These are phyloP conservation scores for Bruguiera sexangula DNA, from an alignment of 345 rosid species.

Conservation along the genomic window DNA sequence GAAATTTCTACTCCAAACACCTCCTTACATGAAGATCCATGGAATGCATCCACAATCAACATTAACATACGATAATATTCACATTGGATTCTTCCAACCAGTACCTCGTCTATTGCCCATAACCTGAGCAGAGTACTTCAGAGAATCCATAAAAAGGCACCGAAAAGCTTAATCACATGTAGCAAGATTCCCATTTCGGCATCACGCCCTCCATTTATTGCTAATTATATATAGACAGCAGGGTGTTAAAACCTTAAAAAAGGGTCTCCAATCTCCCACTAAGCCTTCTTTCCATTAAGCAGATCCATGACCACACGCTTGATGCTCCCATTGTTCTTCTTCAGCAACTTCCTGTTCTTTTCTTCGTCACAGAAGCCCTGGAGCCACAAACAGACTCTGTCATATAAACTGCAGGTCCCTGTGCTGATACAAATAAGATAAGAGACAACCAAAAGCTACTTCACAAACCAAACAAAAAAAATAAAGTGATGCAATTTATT, in stretches of 20 bases:
- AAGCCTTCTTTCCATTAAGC: constrained; percentile 61
- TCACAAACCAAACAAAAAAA: no score
- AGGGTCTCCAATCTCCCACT: constrained; percentile 4
- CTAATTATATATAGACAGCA: neutral
- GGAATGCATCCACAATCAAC: no score
- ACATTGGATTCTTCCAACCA: neutral
- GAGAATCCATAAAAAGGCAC: neutral
- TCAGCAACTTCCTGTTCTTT: constrained; percentile 74
- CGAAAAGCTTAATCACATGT: neutral
- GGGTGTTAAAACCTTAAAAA: neutral
- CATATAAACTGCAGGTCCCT: neutral
- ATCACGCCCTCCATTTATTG: constrained; percentile 6
- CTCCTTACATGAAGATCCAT: no score
- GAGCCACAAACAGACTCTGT: neutral
- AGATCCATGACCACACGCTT: constrained; percentile 88
- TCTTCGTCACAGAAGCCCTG: constrained; percentile 82
- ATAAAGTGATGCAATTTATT: no score
- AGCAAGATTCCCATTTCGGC: no score
- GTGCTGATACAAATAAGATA: neutral
- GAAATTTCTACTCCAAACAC: no score
- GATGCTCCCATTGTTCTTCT: constrained; percentile 96
- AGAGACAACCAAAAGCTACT: neutral
- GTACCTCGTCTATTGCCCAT: no score
- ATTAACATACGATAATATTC: no score
- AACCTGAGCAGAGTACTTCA: neutral